Percentiles rank a stretch among this genome's conserved stretches.
Conservation (phyloP, 2,329 filamentous ascomycete genomes). For the Tympanopsis confertula region DNA sequence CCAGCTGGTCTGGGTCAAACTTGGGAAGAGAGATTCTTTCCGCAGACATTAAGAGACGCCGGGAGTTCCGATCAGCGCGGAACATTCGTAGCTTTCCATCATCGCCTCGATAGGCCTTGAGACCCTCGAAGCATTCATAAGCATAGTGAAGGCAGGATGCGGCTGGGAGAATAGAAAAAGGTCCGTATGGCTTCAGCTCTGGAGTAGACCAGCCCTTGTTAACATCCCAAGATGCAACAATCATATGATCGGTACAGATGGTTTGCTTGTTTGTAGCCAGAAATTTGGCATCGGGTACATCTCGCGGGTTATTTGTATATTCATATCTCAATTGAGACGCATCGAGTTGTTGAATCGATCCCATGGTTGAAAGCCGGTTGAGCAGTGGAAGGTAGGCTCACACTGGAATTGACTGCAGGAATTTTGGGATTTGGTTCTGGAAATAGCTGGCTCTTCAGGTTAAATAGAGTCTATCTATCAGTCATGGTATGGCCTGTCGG, state of each 20-base stretch:
- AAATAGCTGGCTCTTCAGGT: too few relatives aligned
- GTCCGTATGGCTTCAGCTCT: conserved; percentile 65
- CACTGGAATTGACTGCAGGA: too few relatives aligned
- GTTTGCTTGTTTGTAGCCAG: conserved; percentile 26
- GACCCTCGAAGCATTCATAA: conserved; percentile 81
- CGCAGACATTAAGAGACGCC: conserved; percentile 48
- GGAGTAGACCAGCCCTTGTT: conserved; percentile 62
- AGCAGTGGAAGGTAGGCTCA: too few relatives aligned
- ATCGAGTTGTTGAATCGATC: background rate
- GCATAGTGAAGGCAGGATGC: conserved; percentile 78
- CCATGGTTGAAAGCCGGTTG: too few relatives aligned
- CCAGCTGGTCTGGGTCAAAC: conserved; percentile 60
- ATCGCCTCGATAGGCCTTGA: conserved; percentile 69
- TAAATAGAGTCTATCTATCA: too few relatives aligned
- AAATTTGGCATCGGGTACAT: background rate
- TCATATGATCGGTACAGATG: conserved; percentile 78
- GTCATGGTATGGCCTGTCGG: too few relatives aligned
- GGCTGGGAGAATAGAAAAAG: conserved; percentile 67
- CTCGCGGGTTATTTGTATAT: background rate
- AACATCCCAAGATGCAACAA: conserved; percentile 58
- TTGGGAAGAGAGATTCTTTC: conserved; percentile 62
- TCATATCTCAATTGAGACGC: background rate
- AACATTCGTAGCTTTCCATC: conserved; percentile 68
- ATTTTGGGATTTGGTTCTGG: too few relatives aligned
- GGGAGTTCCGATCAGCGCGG: conserved; percentile 61